These are phyloP conservation scores for Psilocybe sp. DNA, from an alignment of 768 basidiomycete species.

Conservation along the genomic window DNA sequence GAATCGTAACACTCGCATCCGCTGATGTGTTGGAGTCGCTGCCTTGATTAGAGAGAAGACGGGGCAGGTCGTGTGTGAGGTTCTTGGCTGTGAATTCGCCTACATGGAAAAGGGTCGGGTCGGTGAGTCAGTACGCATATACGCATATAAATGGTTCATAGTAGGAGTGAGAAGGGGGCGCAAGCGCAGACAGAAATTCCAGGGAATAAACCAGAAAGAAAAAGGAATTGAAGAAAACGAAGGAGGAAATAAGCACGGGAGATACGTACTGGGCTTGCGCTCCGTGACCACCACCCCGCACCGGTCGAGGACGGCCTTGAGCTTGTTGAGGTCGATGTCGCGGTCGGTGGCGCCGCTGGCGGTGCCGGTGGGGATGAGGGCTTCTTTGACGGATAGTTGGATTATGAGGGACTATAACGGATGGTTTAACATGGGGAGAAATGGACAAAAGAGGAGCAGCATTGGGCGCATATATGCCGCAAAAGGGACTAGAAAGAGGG, in stretches of 20 bases:
- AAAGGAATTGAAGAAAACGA: too few species aligned
- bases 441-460: too few species aligned
- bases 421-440: too few species aligned
- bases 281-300: constrained; percentile 91
- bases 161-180: too few species aligned
- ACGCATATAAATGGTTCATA: too few species aligned
- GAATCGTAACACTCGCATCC: constrained; percentile 50
- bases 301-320: constrained; percentile 82
- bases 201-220: neutral
- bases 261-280: constrained; percentile 71
- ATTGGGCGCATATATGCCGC: too few species aligned
- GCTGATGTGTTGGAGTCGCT: constrained; percentile 38
- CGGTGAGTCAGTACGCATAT: too few species aligned
- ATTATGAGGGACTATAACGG: constrained; percentile 87
- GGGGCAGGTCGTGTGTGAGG: constrained; percentile 75
- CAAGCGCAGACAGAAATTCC: neutral
- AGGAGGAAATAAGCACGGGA: neutral
- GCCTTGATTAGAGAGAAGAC: constrained; percentile 52
- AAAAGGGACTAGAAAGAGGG: neutral
- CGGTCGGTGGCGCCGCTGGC: constrained; percentile 69
- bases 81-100: constrained; percentile 84
- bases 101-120: constrained; percentile 21
- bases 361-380: constrained; percentile 78
- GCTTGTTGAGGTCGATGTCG: constrained; percentile 85
- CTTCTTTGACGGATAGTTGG: constrained; percentile 97